Conservation (phyloP, 805 yeast species). For the Cyberlindnera sargentensis region DNA sequence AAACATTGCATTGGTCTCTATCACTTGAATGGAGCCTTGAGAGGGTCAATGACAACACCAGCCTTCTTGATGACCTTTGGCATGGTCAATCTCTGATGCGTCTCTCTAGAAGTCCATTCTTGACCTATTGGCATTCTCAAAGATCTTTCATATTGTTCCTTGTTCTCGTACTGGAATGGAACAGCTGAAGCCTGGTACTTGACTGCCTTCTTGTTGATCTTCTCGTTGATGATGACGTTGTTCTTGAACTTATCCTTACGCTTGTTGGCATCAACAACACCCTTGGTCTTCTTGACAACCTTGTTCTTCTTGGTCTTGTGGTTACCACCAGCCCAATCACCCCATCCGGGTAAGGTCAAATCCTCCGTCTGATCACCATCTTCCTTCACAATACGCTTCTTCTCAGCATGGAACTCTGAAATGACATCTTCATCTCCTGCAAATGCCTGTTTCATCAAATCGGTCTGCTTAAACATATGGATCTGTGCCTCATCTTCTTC, state of each 20-base stretch:
- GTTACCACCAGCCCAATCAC: slow-evolving; percentile 86
- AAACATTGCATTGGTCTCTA: neutral
- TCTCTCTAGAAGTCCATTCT: slow-evolving; percentile 87
- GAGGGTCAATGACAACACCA: slow-evolving; percentile 86
- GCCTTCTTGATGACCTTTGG: slow-evolving; percentile 83
- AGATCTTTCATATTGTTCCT: slow-evolving; percentile 92
- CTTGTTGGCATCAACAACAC: slow-evolving; percentile 56
- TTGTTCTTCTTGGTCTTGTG: slow-evolving; percentile 41
- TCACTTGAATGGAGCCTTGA: slow-evolving; percentile 74
- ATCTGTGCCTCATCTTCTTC: slow-evolving; percentile 36
- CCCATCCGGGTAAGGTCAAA: slow-evolving; percentile 93
- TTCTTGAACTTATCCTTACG: slow-evolving; percentile 72
- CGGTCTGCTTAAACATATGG: slow-evolving; percentile 68
- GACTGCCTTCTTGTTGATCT: slow-evolving; percentile 71
- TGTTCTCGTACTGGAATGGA: slow-evolving; percentile 89
- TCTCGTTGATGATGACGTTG: slow-evolving; percentile 86
- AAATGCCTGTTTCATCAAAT: slow-evolving; percentile 83
- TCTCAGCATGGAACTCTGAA: slow-evolving; percentile 68
- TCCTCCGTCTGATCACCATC: slow-evolving; percentile 89
- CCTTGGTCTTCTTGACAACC: slow-evolving; percentile 64
- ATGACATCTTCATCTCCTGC: slow-evolving; percentile 98
- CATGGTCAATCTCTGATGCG: slow-evolving; percentile 83
- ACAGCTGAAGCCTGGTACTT: slow-evolving; percentile 87
- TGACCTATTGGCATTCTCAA: slow-evolving; percentile 95
- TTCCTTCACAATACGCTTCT: slow-evolving; percentile 53